phyloP scores from a whole-genome alignment of 768 basidiomycete genomes.

The Holtermanniella nyarrowii region DNA sequence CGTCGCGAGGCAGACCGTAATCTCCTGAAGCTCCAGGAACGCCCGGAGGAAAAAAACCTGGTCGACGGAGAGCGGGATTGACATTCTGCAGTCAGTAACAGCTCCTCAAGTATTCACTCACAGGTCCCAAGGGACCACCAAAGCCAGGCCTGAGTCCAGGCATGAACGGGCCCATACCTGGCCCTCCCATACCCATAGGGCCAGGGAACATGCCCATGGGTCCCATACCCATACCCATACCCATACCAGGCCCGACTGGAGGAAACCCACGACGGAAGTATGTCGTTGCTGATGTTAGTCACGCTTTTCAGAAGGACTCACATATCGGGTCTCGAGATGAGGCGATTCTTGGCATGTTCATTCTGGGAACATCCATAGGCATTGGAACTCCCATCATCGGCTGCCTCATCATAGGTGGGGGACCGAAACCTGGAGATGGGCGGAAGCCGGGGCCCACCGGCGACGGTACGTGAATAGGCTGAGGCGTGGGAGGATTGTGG shows the following conservation, averaged over 20 bases:
- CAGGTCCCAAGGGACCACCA: slow-evolving; percentile 39
- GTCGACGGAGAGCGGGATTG: slow-evolving; percentile 31
- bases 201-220: slow-evolving; percentile 33
- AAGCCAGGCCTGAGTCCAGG: slow-evolving; percentile 38
- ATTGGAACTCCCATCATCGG: slow-evolving; percentile 9
- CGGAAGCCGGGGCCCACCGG: slow-evolving; percentile 18
- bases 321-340: slow-evolving; percentile 39
- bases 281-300: not conserved
- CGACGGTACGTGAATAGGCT: slow-evolving; percentile 33
- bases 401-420: slow-evolving; percentile 7
- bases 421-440: slow-evolving; percentile 5
- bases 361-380: slow-evolving; percentile 34
- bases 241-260: slow-evolving; percentile 30
- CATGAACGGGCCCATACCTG: slow-evolving; percentile 39
- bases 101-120: slow-evolving; percentile 4
- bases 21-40: slow-evolving; percentile 26
- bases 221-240: slow-evolving; percentile 15
- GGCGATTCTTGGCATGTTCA: slow-evolving; percentile 34
- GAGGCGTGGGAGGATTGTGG: slow-evolving; percentile 22
- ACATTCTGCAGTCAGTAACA: slow-evolving; percentile 23
- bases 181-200: slow-evolving; percentile 35
- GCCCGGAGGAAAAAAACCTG: slow-evolving; percentile 38
- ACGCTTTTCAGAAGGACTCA: slow-evolving; percentile 7
- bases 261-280: slow-evolving; percentile 37
- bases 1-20: slow-evolving; percentile 36